Evolutionary conservation across 108 stramenopile species (phyloP), one percentile per base, ranked within the genome.

Genomic region (Skeletonema menzelii): DNA sequence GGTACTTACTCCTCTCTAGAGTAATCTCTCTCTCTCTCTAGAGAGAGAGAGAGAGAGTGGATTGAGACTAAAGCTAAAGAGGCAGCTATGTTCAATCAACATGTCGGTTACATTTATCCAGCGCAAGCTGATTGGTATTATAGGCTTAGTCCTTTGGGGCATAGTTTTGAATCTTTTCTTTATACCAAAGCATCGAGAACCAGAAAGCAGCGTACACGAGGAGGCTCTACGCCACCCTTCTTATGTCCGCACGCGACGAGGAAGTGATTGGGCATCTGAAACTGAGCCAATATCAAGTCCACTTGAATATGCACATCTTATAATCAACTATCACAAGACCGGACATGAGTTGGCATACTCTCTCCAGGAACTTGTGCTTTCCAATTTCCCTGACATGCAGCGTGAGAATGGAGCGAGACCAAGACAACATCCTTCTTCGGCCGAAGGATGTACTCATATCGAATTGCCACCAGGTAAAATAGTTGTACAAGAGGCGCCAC

Each of bases 301-400:
- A 0, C 40, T 42, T n/a, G 49, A 65, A 14, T 77, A 67, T 59
- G 42, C 53, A 38, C 70, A 67, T 53, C 64, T 79, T n/a, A 79
- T 79, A 27, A 71, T 79, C 63, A 64, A 71, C 57, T 79, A 79
- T 32, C 77, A 79, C 66, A 79, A 79, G 58, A 67, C 77, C 19
- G 77, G 77, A 13, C 77, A 79, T 60, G 64, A 79, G 32, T 49
- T 79, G 5, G 59, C 77, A 28, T 44, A 58, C 24, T 60, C 69
- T 17, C 57, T 79, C n/a, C 57, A 61, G 14, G 64, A 70, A 32
- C 30, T 77, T 12, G 62, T 77, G 27, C 35, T 67, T 30, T 34
- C 20, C 19, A 22, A 47, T 55, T 63, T 22, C 44, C 63, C 37
- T 15, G 44, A 44, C 37, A 62, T 49, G 22, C 14, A 8, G 1